Base-by-base conservation (phyloP, 306 rosid genomes). In the Purshia tridentata region DNA sequence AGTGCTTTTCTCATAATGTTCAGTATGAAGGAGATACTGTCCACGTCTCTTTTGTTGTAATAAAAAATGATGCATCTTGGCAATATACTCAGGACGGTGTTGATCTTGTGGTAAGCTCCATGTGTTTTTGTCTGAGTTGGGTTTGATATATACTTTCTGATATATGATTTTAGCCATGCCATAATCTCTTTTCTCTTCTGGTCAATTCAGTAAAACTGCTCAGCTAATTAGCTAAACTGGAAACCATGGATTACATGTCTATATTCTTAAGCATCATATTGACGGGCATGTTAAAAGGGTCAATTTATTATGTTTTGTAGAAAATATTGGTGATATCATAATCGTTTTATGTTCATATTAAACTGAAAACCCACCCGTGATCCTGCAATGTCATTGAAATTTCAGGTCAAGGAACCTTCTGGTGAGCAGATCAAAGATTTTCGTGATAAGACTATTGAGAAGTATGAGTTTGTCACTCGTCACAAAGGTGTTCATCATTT, bases 11-110 rank as follows among this genome's bases (percentile, higher is more conserved):
- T 66, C 89, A 88, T 67, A 2, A 81, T 69, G 82, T 86, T 64
- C 18, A 73, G 56, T 74, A 83, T 54, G 87, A 76, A 72, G 89
- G 91, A 59, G 96, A 90, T 77, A 83, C 78, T 2, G 75, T 90
- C 2, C 91, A 86, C 79, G 66, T 84, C 68, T 90, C 96, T 45
- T 90, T 90, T 65, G 96, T 90, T 62, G 87, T 86, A 3, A 76
- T 88, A 46, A 86, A 85, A 78, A 58, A 65, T 22, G 96, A 88
- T 39, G 9, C 83, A 5, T 16, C 86, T 52, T 88, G 91, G 96
- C 88, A 83, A 79, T 68, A 64, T 59, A 68, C 77, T 53, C 70
- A 77, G 63, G 87, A 86, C 5, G 89, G 91, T 23, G 73, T 90
- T 72, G 91, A 88, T 59, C 72, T 88, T 16, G 67, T 80, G 89